Conservation (phyloP, 2,329 filamentous ascomycete genomes). For the Exophiala sp. region DNA sequence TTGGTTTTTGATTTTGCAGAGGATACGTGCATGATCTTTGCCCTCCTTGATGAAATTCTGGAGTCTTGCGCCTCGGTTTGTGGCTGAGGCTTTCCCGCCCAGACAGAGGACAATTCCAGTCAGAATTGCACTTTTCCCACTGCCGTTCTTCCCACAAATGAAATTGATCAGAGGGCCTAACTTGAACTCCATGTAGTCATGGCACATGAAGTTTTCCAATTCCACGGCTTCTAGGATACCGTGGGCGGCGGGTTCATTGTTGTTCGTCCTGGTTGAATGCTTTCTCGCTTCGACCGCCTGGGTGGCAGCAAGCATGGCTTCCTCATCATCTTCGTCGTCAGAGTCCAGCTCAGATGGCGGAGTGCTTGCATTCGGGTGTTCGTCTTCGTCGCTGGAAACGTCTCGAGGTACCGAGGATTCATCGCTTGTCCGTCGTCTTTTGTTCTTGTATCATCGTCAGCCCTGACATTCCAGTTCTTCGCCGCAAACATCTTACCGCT, state of each 20-base stretch:
- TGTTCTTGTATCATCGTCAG: conserved; percentile 19
- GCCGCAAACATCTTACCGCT: conserved; percentile 4
- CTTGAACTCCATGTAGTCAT: conserved; percentile 70
- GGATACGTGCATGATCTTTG: conserved; percentile 64
- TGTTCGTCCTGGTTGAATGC: conserved; percentile 47
- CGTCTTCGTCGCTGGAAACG: conserved; percentile 15
- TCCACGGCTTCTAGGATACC: conserved; percentile 84
- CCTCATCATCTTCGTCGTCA: conserved; percentile 26
- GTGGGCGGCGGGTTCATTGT: conserved; percentile 71
- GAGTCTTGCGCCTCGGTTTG: conserved; percentile 83
- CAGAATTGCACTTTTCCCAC: conserved; percentile 91
- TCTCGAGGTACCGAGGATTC: conserved; percentile 13
- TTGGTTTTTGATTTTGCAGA: conserved; percentile 84
- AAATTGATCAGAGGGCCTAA: conserved; percentile 97
- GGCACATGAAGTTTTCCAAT: conserved; percentile 95
- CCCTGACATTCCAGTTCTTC: neutral
- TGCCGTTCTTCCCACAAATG: conserved; percentile 94
- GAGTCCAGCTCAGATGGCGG: conserved; percentile 21
- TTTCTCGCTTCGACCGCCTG: conserved; percentile 52
- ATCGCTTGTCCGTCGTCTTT: conserved; percentile 25
- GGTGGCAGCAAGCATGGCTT: conserved; percentile 56
- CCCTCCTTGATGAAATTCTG: conserved; percentile 91
- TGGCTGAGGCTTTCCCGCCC: conserved; percentile 88
- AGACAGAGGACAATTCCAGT: conserved; percentile 90
- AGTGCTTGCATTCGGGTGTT: conserved; percentile 13